Evolutionary conservation across 2,329 filamentous ascomycete genomes (phyloP), one percentile per base, ranked within the genome.

Genomic region (Aspergillus sp.): DNA sequence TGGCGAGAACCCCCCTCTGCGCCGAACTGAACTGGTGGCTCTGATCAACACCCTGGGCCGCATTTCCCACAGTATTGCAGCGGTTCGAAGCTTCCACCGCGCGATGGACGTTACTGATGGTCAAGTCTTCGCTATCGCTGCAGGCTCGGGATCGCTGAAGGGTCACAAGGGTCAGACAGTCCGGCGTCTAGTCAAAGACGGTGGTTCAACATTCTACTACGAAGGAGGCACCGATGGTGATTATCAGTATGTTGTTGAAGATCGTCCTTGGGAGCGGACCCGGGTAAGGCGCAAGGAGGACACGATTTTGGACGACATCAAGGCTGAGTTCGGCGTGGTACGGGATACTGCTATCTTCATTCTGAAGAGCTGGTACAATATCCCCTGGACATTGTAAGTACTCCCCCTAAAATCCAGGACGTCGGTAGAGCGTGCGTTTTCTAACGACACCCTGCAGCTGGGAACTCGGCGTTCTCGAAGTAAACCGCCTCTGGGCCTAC

Each of bases 1-100:
- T 27, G 81, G 81, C 23, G 83, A 85, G 58, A 86, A 87, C 66
- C 92, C 91, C 0, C 79, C 84, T 14, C 83, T 98, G 19, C 87
- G 93, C 71, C 84, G 95, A 63, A 98, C 93, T 0, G 95, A 99
- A 76, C 82, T 99, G 11, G 95, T 99, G 19, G 91, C 95, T 2
- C 82, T 99, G 19, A 89, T 98, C 77, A 99, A 99, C 76, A 98
- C 95, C 0, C 88, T 97, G 58, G 91, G 90, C 31, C 86, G 93
- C 37, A 87, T 98, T 62, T 91, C 90, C 62, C 88, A 90, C 72
- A 95, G 91, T 52, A 77, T 99, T 60, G 81, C 83, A 35, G 88
- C 91, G 0, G 83, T 96, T 44, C 84, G 86, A 56, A 81, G 87
- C 55, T 98, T 99, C 78, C 79, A 83, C 41, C 73, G 76, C 52